A percentile compares a stretch with the other conserved stretches of the same genome.
phyloP scores from a whole-genome alignment of 2,329 filamentous ascomycete genomes.

The Pseudogymnoascus destructans region DNA sequence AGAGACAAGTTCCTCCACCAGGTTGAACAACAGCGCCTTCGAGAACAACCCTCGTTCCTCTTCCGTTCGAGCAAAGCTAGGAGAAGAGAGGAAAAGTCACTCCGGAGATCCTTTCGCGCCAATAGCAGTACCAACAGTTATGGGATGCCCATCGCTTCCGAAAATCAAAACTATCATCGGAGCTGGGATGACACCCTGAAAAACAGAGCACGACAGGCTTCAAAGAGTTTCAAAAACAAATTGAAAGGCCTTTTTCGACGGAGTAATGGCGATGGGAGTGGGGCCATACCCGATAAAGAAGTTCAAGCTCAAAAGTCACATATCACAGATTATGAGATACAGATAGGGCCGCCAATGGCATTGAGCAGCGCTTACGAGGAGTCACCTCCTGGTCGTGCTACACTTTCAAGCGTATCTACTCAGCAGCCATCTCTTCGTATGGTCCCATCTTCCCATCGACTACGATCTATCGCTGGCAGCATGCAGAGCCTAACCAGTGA shows the following conservation, averaged over 20 bases:
- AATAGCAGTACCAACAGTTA: slow-evolving; percentile 31
- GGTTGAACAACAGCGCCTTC: slow-evolving; percentile 26
- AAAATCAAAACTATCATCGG: slow-evolving; percentile 15
- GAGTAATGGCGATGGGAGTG: slow-evolving; percentile 26
- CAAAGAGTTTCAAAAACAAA: slow-evolving; percentile 46
- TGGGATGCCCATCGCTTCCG: slow-evolving; percentile 24
- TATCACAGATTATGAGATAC: slow-evolving; percentile 18
- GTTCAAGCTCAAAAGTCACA: slow-evolving; percentile 31
- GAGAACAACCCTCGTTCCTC: slow-evolving; percentile 34
- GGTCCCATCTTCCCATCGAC: slow-evolving; percentile 33
- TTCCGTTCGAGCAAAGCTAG: slow-evolving; percentile 27
- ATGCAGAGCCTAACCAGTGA: slow-evolving; percentile 36
- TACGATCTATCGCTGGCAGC: slow-evolving; percentile 42
- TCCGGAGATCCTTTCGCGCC: slow-evolving; percentile 38
- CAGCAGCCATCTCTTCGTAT: slow-evolving; percentile 38
- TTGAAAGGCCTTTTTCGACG: slow-evolving; percentile 45
- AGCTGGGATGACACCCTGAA: slow-evolving; percentile 30
- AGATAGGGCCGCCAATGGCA: slow-evolving; percentile 16
- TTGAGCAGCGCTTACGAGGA: slow-evolving; percentile 29
- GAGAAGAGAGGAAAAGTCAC: slow-evolving; percentile 22
- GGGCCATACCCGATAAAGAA: slow-evolving; percentile 37
- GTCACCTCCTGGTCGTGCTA: slow-evolving; percentile 28
- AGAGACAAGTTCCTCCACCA: slow-evolving; percentile 29
- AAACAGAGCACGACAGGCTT: slow-evolving; percentile 46
- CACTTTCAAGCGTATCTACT: slow-evolving; percentile 30